Evolutionary conservation across 345 rosid genomes (phyloP), one percentile per base, ranked within the genome.

Genomic region (Iberis pinnata): DNA sequence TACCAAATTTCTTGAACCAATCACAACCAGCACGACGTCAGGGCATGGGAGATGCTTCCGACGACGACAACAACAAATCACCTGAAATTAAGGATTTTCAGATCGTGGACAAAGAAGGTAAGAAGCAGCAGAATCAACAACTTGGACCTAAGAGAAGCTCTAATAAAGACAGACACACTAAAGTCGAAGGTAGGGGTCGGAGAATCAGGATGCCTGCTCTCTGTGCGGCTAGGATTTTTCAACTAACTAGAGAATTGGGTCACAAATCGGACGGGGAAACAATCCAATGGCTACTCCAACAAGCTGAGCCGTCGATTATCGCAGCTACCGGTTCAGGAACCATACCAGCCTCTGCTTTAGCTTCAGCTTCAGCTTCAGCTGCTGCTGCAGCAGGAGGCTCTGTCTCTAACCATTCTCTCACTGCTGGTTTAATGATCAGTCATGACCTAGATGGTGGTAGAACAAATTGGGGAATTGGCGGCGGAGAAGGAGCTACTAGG

Each of bases 131-230:
- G 60, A 70, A 58, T 26, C 75, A 67, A 19, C 77, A 77, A 60
- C 67, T 67, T 13, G 95, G 79, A 2, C 94, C 97, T 4, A 89
- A 89, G 63, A 76, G 97, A 61, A 86, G 75, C 72, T 83, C 97
- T 4, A 89, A 89, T 78, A 89, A 86, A 63, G 97, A 89, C 73
- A 76, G 97, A 35, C 97, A 89, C 69, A 89, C 86, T 38, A 89
- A 89, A 62, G 97, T 89, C 13, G 97, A 89, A 73, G 97, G 97
- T 3, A 68, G 97, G 55, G 97, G 97, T 16, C 69, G 95, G 25
- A 77, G 97, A 58, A 89, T 89, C 48, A 75, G 97, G 89, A 89
- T 89, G 97, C 97, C 97, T 18, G 97, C 97, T 15, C 75, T 89
- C 12, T 89, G 97, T 63, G 97, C 97, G 0, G 95, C 97, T 19